Evolutionary conservation across 306 rosid genomes (phyloP).

Genomic region (Rosa chinensis): DNA sequence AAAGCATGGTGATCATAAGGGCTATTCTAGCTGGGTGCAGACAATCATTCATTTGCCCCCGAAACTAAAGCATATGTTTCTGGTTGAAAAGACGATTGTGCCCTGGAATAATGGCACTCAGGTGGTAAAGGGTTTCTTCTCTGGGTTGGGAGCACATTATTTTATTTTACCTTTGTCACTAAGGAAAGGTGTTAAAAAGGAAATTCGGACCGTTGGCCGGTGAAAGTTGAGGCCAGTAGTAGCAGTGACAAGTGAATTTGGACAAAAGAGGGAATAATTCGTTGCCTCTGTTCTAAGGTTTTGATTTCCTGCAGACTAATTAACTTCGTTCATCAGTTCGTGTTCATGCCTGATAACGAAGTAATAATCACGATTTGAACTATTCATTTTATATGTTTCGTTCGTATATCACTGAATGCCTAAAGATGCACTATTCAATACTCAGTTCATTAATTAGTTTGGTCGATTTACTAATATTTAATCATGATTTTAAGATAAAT

Average conservation of each 20-base stretch:
- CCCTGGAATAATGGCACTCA: not conserved
- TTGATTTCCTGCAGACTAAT: not conserved
- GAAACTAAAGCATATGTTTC: not conserved
- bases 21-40: not conserved
- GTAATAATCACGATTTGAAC: no score
- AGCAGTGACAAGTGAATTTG: constrained; percentile 5
- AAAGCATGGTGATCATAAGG: not conserved
- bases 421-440: no score
- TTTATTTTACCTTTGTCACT: not conserved
- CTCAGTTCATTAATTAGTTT: no score
- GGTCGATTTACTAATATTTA: no score
- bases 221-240: constrained; percentile 18
- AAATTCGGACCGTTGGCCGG: constrained; percentile 6
- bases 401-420: no score
- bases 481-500: no score
- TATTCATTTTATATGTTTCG: no score
- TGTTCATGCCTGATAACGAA: not conserved
- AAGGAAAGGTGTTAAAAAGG: constrained; percentile 15
- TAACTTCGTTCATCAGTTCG: not conserved
- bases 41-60: not conserved
- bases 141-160: not conserved
- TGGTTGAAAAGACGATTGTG: not conserved
- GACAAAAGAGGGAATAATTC: not conserved
- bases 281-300: not conserved
- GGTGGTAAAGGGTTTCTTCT: constrained; percentile 13